Conservation (phyloP, 805 yeast species). For the Metschnikowia proteae region DNA sequence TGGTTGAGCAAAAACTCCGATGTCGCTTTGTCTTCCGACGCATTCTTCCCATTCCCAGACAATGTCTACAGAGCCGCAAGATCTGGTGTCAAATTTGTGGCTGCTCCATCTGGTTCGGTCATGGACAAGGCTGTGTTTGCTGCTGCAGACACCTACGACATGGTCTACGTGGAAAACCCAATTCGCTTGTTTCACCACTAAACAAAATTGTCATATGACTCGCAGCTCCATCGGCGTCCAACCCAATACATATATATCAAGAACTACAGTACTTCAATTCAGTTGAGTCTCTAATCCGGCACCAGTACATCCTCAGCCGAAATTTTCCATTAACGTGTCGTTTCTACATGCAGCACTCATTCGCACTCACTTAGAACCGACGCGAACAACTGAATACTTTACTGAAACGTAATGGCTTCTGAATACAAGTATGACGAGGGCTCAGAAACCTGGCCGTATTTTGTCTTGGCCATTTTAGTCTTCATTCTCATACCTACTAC, state of each 20-base stretch:
- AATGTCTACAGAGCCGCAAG: slow-evolving; percentile 96
- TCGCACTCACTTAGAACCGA: slow-evolving; percentile 1
- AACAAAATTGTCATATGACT: slow-evolving; percentile 1
- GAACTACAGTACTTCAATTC: background rate
- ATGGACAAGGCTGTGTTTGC: slow-evolving; percentile 95
- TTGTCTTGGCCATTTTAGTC: slow-evolving; percentile 66
- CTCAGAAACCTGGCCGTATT: slow-evolving; percentile 92
- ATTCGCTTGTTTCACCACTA: slow-evolving; percentile 97
- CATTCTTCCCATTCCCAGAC: slow-evolving; percentile 99
- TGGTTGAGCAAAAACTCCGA: slow-evolving; percentile 79
- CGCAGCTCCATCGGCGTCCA: background rate
- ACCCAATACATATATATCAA: background rate
- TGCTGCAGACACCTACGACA: slow-evolving; percentile 88
- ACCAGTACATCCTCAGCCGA: slow-evolving; percentile 1
- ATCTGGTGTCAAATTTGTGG: slow-evolving; percentile 93
- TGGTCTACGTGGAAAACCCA: slow-evolving; percentile 95
- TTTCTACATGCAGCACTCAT: slow-evolving; percentile 2
- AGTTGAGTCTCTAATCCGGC: background rate
- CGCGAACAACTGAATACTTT: background rate
- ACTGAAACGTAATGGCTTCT: slow-evolving; percentile 30
- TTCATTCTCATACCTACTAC: slow-evolving; percentile 68
- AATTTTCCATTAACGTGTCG: slow-evolving; percentile 7
- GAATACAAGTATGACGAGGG: slow-evolving; percentile 82
- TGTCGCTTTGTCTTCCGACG: slow-evolving; percentile 94
- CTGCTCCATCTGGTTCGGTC: slow-evolving; percentile 97